Base-by-base conservation (phyloP, 805 yeast genomes). In the Lipomyces sp. region DNA sequence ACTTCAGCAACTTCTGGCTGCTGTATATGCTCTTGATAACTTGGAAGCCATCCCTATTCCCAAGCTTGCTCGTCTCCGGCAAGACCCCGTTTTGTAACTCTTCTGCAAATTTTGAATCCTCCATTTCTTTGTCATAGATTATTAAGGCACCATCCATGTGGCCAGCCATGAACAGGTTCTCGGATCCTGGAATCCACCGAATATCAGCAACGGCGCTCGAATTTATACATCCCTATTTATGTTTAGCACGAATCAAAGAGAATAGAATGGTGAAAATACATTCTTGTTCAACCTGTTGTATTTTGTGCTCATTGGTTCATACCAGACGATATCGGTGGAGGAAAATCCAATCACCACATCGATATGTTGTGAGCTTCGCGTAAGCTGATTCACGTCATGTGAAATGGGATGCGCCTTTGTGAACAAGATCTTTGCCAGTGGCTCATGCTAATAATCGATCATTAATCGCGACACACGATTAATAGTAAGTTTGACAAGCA, bases 311-410 rank as follows among this genome's bases (percentile, higher is more conserved):
- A 79, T 76, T 8, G 88, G 83, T 69, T 88, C 89, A 45, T 87
- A 67, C 83, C 91, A 82, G 4, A 89, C 69, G 2, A 89, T 75
- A 71, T 87, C 91, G n/a, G 94, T 92, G 0, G 86, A 77, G 24
- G 87, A 84, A 68, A 86, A 83, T 0, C 94, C 95, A 24, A 87
- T 69, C 1, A 86, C 77, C 5, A 87, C 79, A 60, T 87, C 87
- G 6, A 89, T 64, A 55, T 76, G 77, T 39, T 71, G 71, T 32
- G 73, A 60, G 33, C 77, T 65, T 50, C 70, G 69, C 3, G 81
- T 78, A 39, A 66, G 60, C 32, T 51, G 63, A 70, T 80, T 80
- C 18, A 80, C 70, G 63, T 76, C 79, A 60, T 78, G 81, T 64
- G 79, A 77, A 33, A 79, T 67, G 7, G 81, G 81, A 72, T 79